Percentiles rank a stretch among this genome's conserved stretches.
phyloP scores from a whole-genome alignment of 1,139 yeast genomes.

The Geotrichum fermentans region DNA sequence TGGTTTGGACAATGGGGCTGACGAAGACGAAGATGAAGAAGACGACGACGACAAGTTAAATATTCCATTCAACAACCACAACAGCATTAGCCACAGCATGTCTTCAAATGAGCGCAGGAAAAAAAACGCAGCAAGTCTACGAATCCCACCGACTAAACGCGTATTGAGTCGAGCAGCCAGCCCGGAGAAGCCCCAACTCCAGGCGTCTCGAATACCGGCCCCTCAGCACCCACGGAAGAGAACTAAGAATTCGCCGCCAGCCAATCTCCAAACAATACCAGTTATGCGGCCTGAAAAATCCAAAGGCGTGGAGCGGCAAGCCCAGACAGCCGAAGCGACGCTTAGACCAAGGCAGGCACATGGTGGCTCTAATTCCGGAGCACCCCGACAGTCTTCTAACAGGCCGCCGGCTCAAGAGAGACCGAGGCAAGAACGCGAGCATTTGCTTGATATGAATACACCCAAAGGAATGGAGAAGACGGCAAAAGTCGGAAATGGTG shows the following conservation, averaged over 20 bases:
- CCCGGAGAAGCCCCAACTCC: constrained; percentile 12
- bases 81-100: background rate
- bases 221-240: constrained; percentile 12
- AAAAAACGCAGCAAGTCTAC: background rate
- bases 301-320: no score
- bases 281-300: background rate
- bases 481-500: background rate
- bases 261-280: background rate
- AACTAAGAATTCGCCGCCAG: constrained; percentile 15
- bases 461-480: background rate
- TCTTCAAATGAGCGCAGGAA: background rate
- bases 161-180: constrained; percentile 12
- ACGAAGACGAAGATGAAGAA: background rate
- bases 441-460: background rate
- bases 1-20: background rate
- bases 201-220: background rate
- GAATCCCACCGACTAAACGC: constrained; percentile 6
- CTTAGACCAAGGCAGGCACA: no score
- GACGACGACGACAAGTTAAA: constrained; percentile 5
- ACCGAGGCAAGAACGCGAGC: background rate
- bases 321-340: no score
- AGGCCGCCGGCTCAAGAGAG: no score
- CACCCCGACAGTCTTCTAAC: no score
- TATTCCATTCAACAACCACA: constrained; percentile 1
- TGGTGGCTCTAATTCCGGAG: no score